Base-by-base conservation (phyloP, 192 early-diverging fungal genomes). In the Allomyces macrogynus region DNA sequence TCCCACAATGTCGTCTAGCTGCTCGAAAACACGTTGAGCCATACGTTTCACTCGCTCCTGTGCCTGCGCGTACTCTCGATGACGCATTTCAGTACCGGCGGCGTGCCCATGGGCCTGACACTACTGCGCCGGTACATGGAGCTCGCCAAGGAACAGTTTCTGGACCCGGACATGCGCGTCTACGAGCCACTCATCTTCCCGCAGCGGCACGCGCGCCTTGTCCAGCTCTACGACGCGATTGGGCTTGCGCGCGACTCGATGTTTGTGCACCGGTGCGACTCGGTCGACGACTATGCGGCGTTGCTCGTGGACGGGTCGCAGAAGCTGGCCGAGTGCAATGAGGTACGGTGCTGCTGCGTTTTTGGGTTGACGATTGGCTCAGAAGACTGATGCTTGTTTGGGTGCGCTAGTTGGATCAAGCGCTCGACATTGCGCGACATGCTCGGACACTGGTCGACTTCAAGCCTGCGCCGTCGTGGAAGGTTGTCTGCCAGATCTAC, bases 271-370 rank as follows among this genome's bases (percentile, higher is more conserved):
- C 49, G 20, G 3, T 14, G 20, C 49, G 49, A 57, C 49, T 14
- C 16, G 49, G 20, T 57, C 49, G 20, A 57, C 49, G 49, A 57
- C 3, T 57, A 57, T n/a, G 49, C 49, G 49, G 16, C 16, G 49
- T 57, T 57, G 16, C 20, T 57, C 3, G 49, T 57, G 49, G 49
- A 57, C 16, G 49, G 49, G 16, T 20, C 16, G 16, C 49, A 57
- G 49, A 57, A 57, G 49, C 49, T 57, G 49, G 49, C 49, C 12
- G 49, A 57, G 49, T 57, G 49, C 49, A 57, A n/a, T 57, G 49
- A 57, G 49, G 49, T 57, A 57, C 20, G 1, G 16, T 5, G n/a
- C n/a, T n/a, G n/a, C n/a, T n/a, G n/a, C n/a, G 16, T 10, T 57
- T 57, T 2, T 57, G 4, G 32, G 3, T 40, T 8, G 32, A 3